These are phyloP conservation scores for Verticillium nonalfalfae DNA, from an alignment of 2,329 filamentous ascomycete species.

Conservation along the genomic window DNA sequence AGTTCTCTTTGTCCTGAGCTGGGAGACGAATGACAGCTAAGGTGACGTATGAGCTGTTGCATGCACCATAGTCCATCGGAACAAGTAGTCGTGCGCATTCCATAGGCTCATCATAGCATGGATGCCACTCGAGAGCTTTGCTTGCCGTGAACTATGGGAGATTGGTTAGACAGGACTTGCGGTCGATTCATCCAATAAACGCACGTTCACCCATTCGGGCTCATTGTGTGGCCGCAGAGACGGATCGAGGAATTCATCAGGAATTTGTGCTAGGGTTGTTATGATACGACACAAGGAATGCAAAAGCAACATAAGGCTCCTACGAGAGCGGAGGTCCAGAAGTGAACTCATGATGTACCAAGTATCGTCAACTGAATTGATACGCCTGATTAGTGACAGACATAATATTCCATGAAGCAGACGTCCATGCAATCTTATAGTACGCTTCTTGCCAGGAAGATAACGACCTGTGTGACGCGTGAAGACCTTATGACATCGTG, in stretches of 20 bases:
- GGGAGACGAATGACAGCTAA: neutral
- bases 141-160: neutral
- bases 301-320: neutral
- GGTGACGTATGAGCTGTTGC: neutral
- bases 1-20: neutral
- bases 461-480: too few relatives aligned
- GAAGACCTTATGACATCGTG: too few relatives aligned
- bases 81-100: neutral
- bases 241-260: neutral
- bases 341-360: too few relatives aligned
- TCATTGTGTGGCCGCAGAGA: neutral
- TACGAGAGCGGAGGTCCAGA: too few relatives aligned
- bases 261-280: neutral
- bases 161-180: too few relatives aligned
- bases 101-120: neutral
- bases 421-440: too few relatives aligned
- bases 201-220: neutral
- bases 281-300: neutral
- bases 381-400: too few relatives aligned
- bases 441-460: too few relatives aligned
- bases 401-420: too few relatives aligned
- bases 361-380: too few relatives aligned
- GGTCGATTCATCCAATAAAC: too few relatives aligned
- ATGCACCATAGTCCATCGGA: neutral
- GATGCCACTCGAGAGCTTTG: neutral